Base-by-base conservation (phyloP, 176 grass and related monocot genomes). In the Neostapfia colusana region DNA sequence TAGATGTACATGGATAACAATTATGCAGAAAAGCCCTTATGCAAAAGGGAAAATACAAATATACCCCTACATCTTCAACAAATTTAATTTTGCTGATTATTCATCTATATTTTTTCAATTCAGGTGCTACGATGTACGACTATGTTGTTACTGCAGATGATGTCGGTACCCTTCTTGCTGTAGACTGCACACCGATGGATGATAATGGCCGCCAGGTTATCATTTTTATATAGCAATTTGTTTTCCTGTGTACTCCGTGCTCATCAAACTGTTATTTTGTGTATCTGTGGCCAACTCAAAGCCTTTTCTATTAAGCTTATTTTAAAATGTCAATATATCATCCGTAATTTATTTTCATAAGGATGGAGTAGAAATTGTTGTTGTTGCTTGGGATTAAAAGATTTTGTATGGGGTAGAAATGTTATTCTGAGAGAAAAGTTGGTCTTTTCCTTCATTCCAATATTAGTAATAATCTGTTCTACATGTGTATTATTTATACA, bases 151-250 rank as follows among this genome's bases (percentile, higher is more conserved):
- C 95, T 69, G 89, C 91, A 41, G 95, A 99, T 78, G 95, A 99
- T 88, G 83, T 99, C 83, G 89, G 81, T 74, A 88, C 95, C 73
- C 40, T 90, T 84, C 91, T 99, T 74, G 80, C 91, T 74, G 89
- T 90, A 65, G 95, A 99, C 36, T 99, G 91, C 89, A 99, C 91
- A 8, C 95, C 95, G 21, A 95, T 99, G 85, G 95, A 95, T 86
- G 95, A 99, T 74, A 87, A 86, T 86, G 87, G 91, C 65, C 82
- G 72, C 42, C 89, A 99, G 91, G 95, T 95, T 81, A 63, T 71
- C 16, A 49, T 53, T 18, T 11, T 6, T 14, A 20, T 15, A 14
- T 59, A 35, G 16, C 16, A 13, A 28, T 77, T 82, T 73, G 13
- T 28, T 73, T 42, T 39, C 21, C 35, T 21, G 23, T 45, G 68